Evolutionary conservation across 495 filamentous ascomycete species (phyloP), one percentile per base, ranked within the genome.

Genomic region (Usnea hakonensis): DNA sequence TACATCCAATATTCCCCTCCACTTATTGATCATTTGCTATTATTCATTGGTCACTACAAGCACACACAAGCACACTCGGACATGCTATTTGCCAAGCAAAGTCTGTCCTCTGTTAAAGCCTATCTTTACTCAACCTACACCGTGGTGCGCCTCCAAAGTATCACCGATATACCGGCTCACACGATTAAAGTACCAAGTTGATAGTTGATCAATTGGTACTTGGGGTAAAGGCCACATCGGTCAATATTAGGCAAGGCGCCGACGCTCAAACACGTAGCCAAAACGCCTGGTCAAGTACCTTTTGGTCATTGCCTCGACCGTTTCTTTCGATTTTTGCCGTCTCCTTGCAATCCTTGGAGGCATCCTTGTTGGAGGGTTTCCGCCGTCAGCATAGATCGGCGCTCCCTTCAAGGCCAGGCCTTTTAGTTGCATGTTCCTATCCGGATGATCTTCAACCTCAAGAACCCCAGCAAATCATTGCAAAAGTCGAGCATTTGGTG

Each of bases 351-450:
- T n/a, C n/a, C 23, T 48, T 19, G 26, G 28, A 52, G 48, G 30
- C 48, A 14, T 32, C 19, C 28, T 26, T 52, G 48, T 32, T 28
- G 28, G 32, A 32, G 17, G 28, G 32, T 17, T 52, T n/a, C 14
- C 48, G 48, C 52, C 56, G 60, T 62, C 60, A 62, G 60, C 60
- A 16, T 32, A 40, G 54, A 57, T 57, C 54, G 26, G 37, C 54
- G 16, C 13, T 36, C 2, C 19, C 19, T 50, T 52, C 16, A 52
- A 11, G 48, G 26, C 48, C 48, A 52, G 48, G 48, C 48, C 28
- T 52, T 52, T 52, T 52, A 52, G 48, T 32, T 57, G 54, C 54
- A 57, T 38, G 32, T 23, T 36, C 16, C n/a, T 11, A 38, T 56
- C 37, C 60, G 32, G 52, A 44, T 41, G 60, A 62, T 62, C 60